Conservation (phyloP, 2,329 filamentous ascomycete genomes). For the Fusarium clavum region DNA sequence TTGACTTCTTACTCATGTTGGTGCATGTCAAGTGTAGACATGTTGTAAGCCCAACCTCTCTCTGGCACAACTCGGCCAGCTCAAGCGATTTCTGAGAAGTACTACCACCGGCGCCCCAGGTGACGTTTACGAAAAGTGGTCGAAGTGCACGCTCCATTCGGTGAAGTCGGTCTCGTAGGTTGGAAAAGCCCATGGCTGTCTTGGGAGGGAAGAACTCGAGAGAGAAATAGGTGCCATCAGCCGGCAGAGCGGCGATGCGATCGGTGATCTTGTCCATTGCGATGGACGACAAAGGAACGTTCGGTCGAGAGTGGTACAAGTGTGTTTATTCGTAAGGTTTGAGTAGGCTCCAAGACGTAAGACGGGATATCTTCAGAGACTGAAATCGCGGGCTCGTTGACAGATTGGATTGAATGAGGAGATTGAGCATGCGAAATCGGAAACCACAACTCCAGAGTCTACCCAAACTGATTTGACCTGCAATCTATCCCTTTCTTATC, state of each 20-base stretch:
- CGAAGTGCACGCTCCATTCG: slow-evolving; percentile 93
- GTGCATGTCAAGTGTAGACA: slow-evolving; percentile 97
- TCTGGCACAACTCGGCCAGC: slow-evolving; percentile 93
- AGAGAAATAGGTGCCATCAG: slow-evolving; percentile 87
- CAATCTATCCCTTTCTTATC: slow-evolving; percentile 10
- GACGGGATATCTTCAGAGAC: slow-evolving; percentile 33
- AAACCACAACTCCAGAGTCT: background rate
- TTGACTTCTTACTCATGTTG: slow-evolving; percentile 89
- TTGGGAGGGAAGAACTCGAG: slow-evolving; percentile 99
- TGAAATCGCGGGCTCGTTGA: slow-evolving; percentile 1
- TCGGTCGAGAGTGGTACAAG: background rate
- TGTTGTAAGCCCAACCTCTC: slow-evolving; percentile 90
- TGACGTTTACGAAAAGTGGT: slow-evolving; percentile 95
- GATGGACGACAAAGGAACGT: slow-evolving; percentile 3
- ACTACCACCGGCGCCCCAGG: slow-evolving; percentile 96
- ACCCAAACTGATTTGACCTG: background rate
- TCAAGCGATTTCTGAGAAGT: slow-evolving; percentile 92
- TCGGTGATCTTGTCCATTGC: slow-evolving; percentile 89
- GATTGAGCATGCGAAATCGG: slow-evolving; percentile 10
- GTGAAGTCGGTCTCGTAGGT: slow-evolving; percentile 90
- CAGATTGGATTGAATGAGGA: background rate
- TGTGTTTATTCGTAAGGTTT: background rate
- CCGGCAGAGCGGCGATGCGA: slow-evolving; percentile 91
- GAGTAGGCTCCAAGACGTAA: background rate
- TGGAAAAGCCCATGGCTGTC: slow-evolving; percentile 94